Conservation (phyloP, 2,329 filamentous ascomycete genomes). For the Tolypocladium tundrense region DNA sequence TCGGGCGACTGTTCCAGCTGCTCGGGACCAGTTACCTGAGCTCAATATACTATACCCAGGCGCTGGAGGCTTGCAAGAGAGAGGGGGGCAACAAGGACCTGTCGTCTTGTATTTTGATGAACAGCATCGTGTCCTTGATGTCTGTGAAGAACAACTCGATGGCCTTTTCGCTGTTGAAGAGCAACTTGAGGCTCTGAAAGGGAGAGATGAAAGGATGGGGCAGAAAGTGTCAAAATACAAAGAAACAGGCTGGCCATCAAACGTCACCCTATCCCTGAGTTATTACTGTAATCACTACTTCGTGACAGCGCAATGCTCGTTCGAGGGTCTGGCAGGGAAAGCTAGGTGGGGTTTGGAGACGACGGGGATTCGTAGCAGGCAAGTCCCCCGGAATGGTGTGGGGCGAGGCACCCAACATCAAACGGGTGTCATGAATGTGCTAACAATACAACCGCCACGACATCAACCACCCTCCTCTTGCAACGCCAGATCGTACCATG, state of each 20-base stretch:
- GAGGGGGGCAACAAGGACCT: constrained; percentile 10
- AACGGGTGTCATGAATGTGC: background rate
- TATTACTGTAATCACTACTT: too few relatives aligned
- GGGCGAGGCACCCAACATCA: background rate
- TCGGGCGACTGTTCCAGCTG: constrained; percentile 26
- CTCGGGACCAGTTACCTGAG: constrained; percentile 43
- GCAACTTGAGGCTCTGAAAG: constrained; percentile 13
- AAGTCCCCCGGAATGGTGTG: background rate
- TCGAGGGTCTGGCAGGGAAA: too few relatives aligned
- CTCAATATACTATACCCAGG: constrained; percentile 54
- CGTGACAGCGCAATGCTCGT: too few relatives aligned
- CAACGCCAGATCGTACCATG: constrained; percentile 1
- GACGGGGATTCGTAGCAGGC: background rate
- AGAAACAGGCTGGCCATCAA: background rate
- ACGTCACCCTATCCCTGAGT: background rate
- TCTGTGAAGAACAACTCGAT: constrained; percentile 16
- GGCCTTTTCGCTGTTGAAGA: constrained; percentile 17
- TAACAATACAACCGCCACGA: background rate
- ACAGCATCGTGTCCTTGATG: constrained; percentile 20
- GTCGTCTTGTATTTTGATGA: constrained; percentile 19
- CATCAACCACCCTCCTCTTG: background rate
- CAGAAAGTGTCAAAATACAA: background rate
- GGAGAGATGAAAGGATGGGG: background rate
- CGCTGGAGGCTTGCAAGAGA: constrained; percentile 8
- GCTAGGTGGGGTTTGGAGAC: background rate